These are phyloP conservation scores for Neotropicomus parvogracilis DNA, from an alignment of 1,284 basidiomycete genomes.

Conservation along the genomic window DNA sequence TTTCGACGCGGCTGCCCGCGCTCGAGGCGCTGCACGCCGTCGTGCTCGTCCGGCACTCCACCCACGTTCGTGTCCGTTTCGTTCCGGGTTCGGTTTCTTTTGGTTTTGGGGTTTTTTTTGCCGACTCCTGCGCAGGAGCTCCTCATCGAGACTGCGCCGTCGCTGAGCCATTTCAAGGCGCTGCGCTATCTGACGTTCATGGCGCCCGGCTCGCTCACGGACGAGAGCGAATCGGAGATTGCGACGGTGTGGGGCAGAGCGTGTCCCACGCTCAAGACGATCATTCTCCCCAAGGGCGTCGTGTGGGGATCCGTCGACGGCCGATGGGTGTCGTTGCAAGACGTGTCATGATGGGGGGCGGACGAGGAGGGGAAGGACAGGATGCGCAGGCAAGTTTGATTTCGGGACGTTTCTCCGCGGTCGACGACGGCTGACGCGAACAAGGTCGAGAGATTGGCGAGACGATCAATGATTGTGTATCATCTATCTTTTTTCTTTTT, in stretches of 20 bases:
- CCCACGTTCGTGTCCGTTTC: conserved; percentile 24
- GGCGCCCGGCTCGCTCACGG: conserved; percentile 27
- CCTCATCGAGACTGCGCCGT: conserved; percentile 27
- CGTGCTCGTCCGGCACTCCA: conserved; percentile 44
- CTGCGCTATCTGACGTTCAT: conserved; percentile 43
- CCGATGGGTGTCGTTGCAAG: conserved; percentile 24
- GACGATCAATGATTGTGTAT: too few species aligned
- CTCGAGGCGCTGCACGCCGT: conserved; percentile 58
- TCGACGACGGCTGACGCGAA: too few species aligned
- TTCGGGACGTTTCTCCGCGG: too few species aligned
- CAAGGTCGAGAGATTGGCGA: too few species aligned
- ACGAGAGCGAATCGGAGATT: conserved; percentile 35
- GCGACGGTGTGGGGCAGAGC: conserved; percentile 38
- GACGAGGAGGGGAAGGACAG: too few species aligned
- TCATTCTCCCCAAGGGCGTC: conserved; percentile 42
- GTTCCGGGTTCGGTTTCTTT: background rate
- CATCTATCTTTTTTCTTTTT: too few species aligned
- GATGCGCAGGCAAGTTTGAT: too few species aligned
- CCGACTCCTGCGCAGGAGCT: conserved; percentile 27
- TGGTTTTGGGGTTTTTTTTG: too few species aligned
- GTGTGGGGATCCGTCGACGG: conserved; percentile 38
- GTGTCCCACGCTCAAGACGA: conserved; percentile 42
- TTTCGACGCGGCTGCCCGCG: conserved; percentile 43
- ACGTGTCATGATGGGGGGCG: conserved; percentile 5
- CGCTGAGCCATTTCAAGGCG: conserved; percentile 32